phyloP scores from a whole-genome alignment of 2,329 filamentous ascomycete species.

The Bipolaris victoriae region DNA sequence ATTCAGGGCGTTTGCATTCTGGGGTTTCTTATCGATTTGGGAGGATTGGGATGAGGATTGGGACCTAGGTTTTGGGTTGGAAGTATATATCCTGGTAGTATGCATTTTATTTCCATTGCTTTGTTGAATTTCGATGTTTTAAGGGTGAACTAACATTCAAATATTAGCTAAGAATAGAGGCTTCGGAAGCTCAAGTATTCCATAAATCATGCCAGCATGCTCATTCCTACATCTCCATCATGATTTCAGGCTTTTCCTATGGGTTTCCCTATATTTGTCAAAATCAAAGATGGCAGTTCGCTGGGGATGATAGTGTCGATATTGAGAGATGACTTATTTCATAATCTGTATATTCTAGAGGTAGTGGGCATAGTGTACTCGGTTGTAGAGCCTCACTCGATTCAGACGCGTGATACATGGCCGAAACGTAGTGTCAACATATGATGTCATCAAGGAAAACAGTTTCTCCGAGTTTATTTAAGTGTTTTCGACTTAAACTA shows the following conservation, averaged over 20 bases:
- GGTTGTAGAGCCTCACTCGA: not conserved
- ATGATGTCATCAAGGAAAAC: not conserved
- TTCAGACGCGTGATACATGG: not conserved
- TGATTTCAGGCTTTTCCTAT: too few relatives aligned
- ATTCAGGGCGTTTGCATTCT: constrained; percentile 4
- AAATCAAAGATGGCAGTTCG: not conserved
- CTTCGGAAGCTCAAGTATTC: not conserved
- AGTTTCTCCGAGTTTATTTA: not conserved
- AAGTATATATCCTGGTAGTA: not conserved
- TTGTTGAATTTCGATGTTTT: not conserved
- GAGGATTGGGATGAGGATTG: not conserved
- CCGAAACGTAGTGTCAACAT: not conserved
- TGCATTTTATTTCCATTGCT: not conserved
- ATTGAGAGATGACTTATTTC: not conserved
- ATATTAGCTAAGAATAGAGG: not conserved
- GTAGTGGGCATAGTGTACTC: not conserved
- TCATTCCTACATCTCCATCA: not conserved
- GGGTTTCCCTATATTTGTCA: too few relatives aligned
- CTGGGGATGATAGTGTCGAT: not conserved
- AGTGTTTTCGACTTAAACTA: not conserved
- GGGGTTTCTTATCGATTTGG: not conserved
- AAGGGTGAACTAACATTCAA: not conserved
- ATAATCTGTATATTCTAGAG: not conserved
- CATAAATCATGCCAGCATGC: not conserved
- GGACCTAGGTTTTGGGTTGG: not conserved